Evolutionary conservation across 805 yeast genomes (phyloP), one percentile per base, ranked within the genome.

Genomic region (Candida succiphila): DNA sequence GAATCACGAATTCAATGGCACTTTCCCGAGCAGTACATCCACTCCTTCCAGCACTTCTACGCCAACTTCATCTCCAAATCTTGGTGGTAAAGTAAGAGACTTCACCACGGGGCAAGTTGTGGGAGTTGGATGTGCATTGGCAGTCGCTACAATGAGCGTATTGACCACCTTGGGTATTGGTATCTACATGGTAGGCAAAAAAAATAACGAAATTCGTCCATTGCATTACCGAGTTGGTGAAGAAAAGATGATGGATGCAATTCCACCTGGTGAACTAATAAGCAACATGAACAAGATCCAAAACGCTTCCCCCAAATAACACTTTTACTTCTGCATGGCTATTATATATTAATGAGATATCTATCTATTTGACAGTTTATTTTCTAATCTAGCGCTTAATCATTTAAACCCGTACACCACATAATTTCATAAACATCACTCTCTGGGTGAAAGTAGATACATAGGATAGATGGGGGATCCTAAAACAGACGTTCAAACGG

Each of bases 111-210:
- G 92, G 0, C 78, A 68, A 44, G 77, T 81, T 20, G 86, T 78
- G 4, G 67, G 83, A 20, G 69, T 81, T 29, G 74, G 82, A 0
- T 62, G 78, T 27, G 92, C 87, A 0, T 60, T 78, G 35, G 75
- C 89, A 0, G 43, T 82, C 22, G 84, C 67, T 2, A 57, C 75
- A 13, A 57, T 65, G 41, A 41, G 59, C 22, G 35, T 68, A 8
- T 37, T 72, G 19, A 54, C 66, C 7, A 30, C 52, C 52, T 15
- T 45, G 58, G 35, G 81, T 67, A 36, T 53, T 60, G 19, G 62
- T 52, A 6, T 43, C 47, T 30, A 45, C 50, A 27, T 53, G 56
- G 31, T 52, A 54, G 34, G 59, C 56, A 45, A 60, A 52, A 33
- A 62, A 27, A 51, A 58, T 7, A 65, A 65, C 13, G 56, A 59